Percentiles rank a stretch among this genome's conserved stretches.
These are phyloP conservation scores for Penicillium sp. DNA, from an alignment of 2,329 filamentous ascomycete genomes.

Conservation along the genomic window DNA sequence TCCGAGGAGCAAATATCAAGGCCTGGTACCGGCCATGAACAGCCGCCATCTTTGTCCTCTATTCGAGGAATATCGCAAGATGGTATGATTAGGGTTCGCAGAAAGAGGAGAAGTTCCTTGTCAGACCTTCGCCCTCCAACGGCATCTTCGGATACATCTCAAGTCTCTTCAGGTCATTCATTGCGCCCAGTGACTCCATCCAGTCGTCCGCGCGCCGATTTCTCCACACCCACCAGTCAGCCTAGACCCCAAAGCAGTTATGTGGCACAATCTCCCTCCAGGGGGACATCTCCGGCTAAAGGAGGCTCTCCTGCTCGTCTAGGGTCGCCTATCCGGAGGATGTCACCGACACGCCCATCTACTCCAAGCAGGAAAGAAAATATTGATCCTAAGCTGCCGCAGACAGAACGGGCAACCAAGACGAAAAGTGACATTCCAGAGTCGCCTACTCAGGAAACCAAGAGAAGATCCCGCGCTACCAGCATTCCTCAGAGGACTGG, in stretches of 20 bases:
- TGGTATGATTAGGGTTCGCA: constrained; percentile 51
- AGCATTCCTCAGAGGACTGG: constrained; percentile 48
- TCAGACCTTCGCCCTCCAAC: constrained; percentile 77
- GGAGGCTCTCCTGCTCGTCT: constrained; percentile 29
- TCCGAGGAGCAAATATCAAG: constrained; percentile 48
- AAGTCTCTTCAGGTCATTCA: constrained; percentile 31
- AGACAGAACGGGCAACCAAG: constrained; percentile 35
- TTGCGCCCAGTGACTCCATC: constrained; percentile 41
- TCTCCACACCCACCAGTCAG: constrained; percentile 30
- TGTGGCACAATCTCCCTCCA: constrained; percentile 28
- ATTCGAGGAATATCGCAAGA: constrained; percentile 51
- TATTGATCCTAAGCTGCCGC: constrained; percentile 33
- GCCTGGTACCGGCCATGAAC: constrained; percentile 49
- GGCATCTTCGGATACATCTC: constrained; percentile 53
- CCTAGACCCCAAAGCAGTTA: constrained; percentile 32
- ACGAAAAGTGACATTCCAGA: constrained; percentile 33
- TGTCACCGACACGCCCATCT: constrained; percentile 33
- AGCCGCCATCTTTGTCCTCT: constrained; percentile 47
- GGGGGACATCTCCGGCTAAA: constrained; percentile 34
- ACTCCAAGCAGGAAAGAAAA: constrained; percentile 43
- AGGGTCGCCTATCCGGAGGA: constrained; percentile 31
- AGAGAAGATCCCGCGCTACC: constrained; percentile 48
- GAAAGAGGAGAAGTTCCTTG: constrained; percentile 85
- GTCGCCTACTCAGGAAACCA: constrained; percentile 39
- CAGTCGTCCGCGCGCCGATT: constrained; percentile 28